Evolutionary conservation across 225 moss, liverwort and hornwort genomes (phyloP).

Genomic region (Bryoerythrophyllum caledonicum): DNA sequence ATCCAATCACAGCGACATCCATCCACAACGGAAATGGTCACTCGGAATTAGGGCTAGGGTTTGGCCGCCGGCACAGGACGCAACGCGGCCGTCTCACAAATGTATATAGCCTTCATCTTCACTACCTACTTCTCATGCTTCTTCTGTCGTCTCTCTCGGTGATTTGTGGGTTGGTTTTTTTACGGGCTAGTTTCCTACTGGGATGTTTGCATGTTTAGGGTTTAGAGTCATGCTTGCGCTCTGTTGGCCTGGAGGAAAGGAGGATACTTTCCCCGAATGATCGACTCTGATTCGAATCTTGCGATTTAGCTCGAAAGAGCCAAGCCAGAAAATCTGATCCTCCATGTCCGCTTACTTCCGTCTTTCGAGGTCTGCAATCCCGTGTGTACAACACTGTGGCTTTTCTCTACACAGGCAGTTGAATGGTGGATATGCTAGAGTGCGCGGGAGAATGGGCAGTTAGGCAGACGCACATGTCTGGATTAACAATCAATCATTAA

Average conservation of each 20-base stretch:
- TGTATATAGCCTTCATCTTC: background rate
- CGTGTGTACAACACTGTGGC: constrained; percentile 64
- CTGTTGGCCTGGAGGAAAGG: constrained; percentile 19
- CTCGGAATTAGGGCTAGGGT: background rate
- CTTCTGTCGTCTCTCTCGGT: rapidly evolving
- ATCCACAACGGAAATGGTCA: background rate
- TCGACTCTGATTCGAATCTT: constrained; percentile 44
- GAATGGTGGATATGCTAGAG: constrained; percentile 53
- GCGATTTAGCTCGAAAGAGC: constrained; percentile 51
- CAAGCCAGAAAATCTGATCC: constrained; percentile 51
- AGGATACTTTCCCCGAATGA: constrained; percentile 53
- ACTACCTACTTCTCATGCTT: rapidly evolving
- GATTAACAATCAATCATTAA: constrained; percentile 56
- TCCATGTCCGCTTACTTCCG: background rate
- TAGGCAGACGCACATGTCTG: constrained; percentile 46
- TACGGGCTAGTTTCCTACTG: background rate
- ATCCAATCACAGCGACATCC: background rate
- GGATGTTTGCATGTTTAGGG: background rate
- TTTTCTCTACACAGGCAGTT: constrained; percentile 38
- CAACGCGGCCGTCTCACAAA: background rate
- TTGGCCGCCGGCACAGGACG: background rate
- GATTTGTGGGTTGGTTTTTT: too few species aligned
- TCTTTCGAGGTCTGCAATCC: constrained; percentile 19
- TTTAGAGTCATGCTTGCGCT: rapidly evolving
- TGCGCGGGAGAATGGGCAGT: constrained; percentile 56